These are phyloP conservation scores for Linum usitatissimum DNA, from an alignment of 345 rosid genomes.

Conservation along the genomic window DNA sequence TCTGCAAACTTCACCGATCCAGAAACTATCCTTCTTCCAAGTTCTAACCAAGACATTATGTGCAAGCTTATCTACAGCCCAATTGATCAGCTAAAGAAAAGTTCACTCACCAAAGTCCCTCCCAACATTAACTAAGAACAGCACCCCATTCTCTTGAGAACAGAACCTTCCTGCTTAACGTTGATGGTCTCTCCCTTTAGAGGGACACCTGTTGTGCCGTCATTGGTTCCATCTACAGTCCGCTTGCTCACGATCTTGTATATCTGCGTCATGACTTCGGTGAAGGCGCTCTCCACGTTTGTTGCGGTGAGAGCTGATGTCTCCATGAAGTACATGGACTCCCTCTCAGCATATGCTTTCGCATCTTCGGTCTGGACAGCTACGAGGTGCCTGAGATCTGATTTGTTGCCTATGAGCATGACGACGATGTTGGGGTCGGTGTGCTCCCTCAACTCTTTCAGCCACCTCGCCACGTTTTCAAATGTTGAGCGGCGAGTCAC, in stretches of 20 bases:
- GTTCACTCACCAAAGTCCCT: not conserved
- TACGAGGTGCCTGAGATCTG: constrained; percentile 7
- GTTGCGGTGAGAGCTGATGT: constrained; percentile 10
- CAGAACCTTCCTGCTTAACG: not conserved
- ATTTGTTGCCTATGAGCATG: constrained; percentile 12
- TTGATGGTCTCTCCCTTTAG: not conserved
- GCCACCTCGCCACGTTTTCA: constrained; percentile 8
- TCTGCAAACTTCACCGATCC: not conserved
- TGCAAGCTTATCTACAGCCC: not conserved
- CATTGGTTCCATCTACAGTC: not conserved
- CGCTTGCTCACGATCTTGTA: not conserved
- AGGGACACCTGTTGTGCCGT: not conserved
- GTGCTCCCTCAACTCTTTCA: constrained; percentile 12
- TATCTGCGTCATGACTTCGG: not conserved
- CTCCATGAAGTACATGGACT: constrained; percentile 12
- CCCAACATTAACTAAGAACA: not conserved
- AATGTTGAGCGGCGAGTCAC: constrained; percentile 7
- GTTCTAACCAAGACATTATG: not conserved
- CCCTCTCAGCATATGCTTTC: constrained; percentile 9
- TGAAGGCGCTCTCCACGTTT: constrained; percentile 12
- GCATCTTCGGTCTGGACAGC: constrained; percentile 11
- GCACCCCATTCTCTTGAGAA: not conserved
- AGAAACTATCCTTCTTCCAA: not conserved
- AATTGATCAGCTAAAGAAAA: not conserved
- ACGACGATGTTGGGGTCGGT: constrained; percentile 9